Percentiles rank a stretch among this genome's conserved stretches.
These are phyloP conservation scores for Aspergillus pseudoglaucus DNA, from an alignment of 2,329 filamentous ascomycete genomes.

Conservation along the genomic window DNA sequence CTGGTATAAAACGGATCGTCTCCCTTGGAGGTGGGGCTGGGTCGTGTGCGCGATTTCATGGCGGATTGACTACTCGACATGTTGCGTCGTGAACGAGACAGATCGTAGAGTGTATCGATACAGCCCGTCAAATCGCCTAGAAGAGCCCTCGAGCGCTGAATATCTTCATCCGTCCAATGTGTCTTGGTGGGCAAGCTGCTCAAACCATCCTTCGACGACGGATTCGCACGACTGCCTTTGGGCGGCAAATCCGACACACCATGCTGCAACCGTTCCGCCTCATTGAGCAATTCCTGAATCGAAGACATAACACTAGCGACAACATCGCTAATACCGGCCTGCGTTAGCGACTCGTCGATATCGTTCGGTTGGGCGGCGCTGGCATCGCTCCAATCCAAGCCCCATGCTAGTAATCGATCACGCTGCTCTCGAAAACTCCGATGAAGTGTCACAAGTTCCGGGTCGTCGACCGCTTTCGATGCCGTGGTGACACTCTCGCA, in stretches of 20 bases:
- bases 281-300: constrained; percentile 56
- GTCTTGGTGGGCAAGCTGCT: constrained; percentile 31
- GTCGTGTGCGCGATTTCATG: constrained; percentile 6
- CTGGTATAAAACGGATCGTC: background rate
- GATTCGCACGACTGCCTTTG: constrained; percentile 28
- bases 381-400: constrained; percentile 60
- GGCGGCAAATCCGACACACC: constrained; percentile 33
- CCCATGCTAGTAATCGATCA: constrained; percentile 59
- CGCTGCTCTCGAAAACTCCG: constrained; percentile 58
- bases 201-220: constrained; percentile 24
- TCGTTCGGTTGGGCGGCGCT: constrained; percentile 50
- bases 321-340: constrained; percentile 57
- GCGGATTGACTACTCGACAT: constrained; percentile 20
- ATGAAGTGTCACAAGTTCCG: constrained; percentile 51
- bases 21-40: constrained; percentile 22
- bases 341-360: constrained; percentile 57
- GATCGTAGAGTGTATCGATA: constrained; percentile 59
- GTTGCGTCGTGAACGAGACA: constrained; percentile 50
- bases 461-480: constrained; percentile 44
- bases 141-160: constrained; percentile 51
- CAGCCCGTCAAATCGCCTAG: constrained; percentile 55
- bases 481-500: constrained; percentile 49
- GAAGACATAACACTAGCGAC: constrained; percentile 59
- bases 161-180: constrained; percentile 46
- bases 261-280: constrained; percentile 54